Evolutionary conservation across 768 basidiomycete species (phyloP).

Genomic region (Exsudoporus frostii): DNA sequence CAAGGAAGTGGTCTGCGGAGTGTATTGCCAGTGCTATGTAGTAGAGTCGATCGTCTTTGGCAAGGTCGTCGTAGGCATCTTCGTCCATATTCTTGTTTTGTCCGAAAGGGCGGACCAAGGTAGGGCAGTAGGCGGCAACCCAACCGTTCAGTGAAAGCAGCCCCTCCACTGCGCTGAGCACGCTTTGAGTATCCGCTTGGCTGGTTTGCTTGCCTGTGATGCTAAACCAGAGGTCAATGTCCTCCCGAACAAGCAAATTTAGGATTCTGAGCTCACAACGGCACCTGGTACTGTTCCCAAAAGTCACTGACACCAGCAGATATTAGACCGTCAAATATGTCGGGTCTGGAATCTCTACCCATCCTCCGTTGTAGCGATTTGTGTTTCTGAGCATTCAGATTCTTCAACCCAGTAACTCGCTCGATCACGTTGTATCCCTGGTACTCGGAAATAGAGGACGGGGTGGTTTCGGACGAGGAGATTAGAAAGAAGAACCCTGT

Average conservation of each 20-base stretch:
- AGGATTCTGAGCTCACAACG: slow-evolving; percentile 61
- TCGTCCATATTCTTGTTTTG: slow-evolving; percentile 73
- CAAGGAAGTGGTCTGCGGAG: slow-evolving; percentile 97
- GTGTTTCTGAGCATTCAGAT: slow-evolving; percentile 84
- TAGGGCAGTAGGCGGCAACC: slow-evolving; percentile 95
- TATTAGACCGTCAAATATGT: slow-evolving; percentile 75
- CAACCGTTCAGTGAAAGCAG: slow-evolving; percentile 95
- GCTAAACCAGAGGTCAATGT: slow-evolving; percentile 35
- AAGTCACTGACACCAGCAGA: slow-evolving; percentile 78
- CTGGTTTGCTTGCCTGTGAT: slow-evolving; percentile 81
- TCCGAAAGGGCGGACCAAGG: slow-evolving; percentile 90
- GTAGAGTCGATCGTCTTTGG: slow-evolving; percentile 79
- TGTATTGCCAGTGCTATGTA: slow-evolving; percentile 95
- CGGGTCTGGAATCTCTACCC: slow-evolving; percentile 81
- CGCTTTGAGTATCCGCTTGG: slow-evolving; percentile 86
- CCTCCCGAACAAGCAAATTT: neutral
- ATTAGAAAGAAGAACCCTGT: slow-evolving; percentile 19
- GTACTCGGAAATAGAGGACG: slow-evolving; percentile 40
- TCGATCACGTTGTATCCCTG: slow-evolving; percentile 61
- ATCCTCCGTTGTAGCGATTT: slow-evolving; percentile 85
- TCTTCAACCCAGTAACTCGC: slow-evolving; percentile 58
- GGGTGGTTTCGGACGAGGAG: slow-evolving; percentile 12
- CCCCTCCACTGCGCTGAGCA: slow-evolving; percentile 87
- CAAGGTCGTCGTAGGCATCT: slow-evolving; percentile 86
- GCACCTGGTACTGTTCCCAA: slow-evolving; percentile 90